Evolutionary conservation across 371 early-diverging fungal genomes (phyloP), one percentile per base, ranked within the genome.

Genomic region (Syncephalastrum contaminatum): DNA sequence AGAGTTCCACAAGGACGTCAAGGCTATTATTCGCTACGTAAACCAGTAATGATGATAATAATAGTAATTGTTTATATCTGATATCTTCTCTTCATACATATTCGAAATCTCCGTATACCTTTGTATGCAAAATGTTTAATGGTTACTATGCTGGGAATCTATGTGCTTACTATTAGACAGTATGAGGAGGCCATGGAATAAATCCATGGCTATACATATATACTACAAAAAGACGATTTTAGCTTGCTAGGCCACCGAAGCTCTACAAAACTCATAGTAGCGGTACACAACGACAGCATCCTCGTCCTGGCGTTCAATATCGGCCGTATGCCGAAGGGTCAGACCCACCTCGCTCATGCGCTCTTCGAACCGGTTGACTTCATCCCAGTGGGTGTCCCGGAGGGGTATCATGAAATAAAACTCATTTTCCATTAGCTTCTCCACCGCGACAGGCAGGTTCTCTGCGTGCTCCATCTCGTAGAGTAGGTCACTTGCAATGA

Each of bases 381-480:
- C 75, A 36, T 62, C 52, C 54, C 60, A 62, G 45, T 77, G 75
- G 13, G 73, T 70, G 8, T 53, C 56, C 45, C 78, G 61, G 12
- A 77, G 48, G 3, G 78, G 78, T 48, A 72, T 73, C 73, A 77
- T 70, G 40, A 77, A 77, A 50, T 72, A 69, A 53, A 72, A 70
- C 13, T 60, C 73, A 13, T 72, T 57, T 40, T 66, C 64, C 67
- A 70, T 67, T 16, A 74, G 53, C 48, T 67, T 63, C 15, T 70
- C 58, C 13, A 74, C 64, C 4, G 74, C 75, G 8, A 65, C 54
- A 22, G 75, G 78, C 15, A 77, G 43, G 59, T 70, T 48, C 20
- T 72, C 64, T 40, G 75, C 75, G 57, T 75, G 78, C 24, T 77
- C 78, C 69, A 75, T 74, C 30, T 77, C 78, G 53, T 77, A 77